Evolutionary conservation across 805 yeast genomes (phyloP).

Genomic region (Hanseniaspora taiwanica): DNA sequence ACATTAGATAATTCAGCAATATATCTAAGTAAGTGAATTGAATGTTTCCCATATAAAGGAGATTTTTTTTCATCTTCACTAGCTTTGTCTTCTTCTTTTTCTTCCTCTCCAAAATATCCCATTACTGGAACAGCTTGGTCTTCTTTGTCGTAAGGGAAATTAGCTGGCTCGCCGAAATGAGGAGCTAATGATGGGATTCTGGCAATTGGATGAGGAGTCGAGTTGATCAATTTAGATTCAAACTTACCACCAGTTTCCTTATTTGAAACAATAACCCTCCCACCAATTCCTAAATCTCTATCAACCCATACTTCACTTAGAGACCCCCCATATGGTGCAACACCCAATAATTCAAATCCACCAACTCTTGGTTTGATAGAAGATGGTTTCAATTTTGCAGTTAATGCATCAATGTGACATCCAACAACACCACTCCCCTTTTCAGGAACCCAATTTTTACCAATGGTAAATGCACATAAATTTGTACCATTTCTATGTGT

Average conservation of each 20-base stretch:
- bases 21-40: slow-evolving; percentile 53
- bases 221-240: slow-evolving; percentile 34
- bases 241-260: slow-evolving; percentile 23
- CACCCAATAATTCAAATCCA: slow-evolving; percentile 69
- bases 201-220: slow-evolving; percentile 60
- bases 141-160: slow-evolving; percentile 64
- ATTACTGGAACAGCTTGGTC: slow-evolving; percentile 68
- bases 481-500: slow-evolving; percentile 58
- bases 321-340: slow-evolving; percentile 75
- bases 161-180: slow-evolving; percentile 63
- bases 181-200: slow-evolving; percentile 78
- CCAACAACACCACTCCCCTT: slow-evolving; percentile 61
- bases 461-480: slow-evolving; percentile 58
- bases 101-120: slow-evolving; percentile 34
- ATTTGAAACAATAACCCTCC: slow-evolving; percentile 44
- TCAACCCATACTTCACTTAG: slow-evolving; percentile 61
- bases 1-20: slow-evolving; percentile 49
- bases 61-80: slow-evolving; percentile 46
- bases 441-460: slow-evolving; percentile 49
- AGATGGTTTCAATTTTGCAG: slow-evolving; percentile 58
- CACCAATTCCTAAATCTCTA: slow-evolving; percentile 77
- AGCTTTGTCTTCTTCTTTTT: slow-evolving; percentile 28
- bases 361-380: slow-evolving; percentile 49
- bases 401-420: slow-evolving; percentile 62
- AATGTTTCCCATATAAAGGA: slow-evolving; percentile 59